Evolutionary conservation across 2,329 filamentous ascomycete genomes (phyloP).

Genomic region (Xenoacremonium recifei): DNA sequence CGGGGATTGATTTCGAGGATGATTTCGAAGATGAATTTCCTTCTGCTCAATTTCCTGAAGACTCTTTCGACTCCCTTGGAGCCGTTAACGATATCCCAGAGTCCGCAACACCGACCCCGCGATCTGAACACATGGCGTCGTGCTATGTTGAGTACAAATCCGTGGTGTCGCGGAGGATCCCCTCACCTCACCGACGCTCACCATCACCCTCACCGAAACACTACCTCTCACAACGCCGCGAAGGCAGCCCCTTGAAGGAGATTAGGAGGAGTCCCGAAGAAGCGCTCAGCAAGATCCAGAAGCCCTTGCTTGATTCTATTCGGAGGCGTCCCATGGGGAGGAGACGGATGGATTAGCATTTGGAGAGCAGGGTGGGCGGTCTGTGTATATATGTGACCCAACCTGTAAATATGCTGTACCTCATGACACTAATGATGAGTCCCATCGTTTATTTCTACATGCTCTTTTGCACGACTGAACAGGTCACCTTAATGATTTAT

Average conservation of each 20-base stretch:
- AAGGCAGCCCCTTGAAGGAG: conserved; percentile 21
- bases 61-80: conserved; percentile 34
- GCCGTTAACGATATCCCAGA: conserved; percentile 36
- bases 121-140: conserved; percentile 32
- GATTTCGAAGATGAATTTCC: conserved; percentile 36
- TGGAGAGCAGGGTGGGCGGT: conserved; percentile 26
- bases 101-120: conserved; percentile 45
- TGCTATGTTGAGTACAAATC: conserved; percentile 39
- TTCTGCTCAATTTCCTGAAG: conserved; percentile 39
- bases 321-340: conserved; percentile 41
- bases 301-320: conserved; percentile 39
- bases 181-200: conserved; percentile 32
- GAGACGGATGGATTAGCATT: conserved; percentile 39
- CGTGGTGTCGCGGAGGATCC: conserved; percentile 30
- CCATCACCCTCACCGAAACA: conserved; percentile 35
- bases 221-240: conserved; percentile 25
- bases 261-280: conserved; percentile 47
- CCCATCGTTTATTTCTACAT: too few relatives aligned
- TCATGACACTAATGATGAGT: conserved; percentile 34
- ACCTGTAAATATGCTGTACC: conserved; percentile 37
- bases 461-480: too few relatives aligned
- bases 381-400: conserved; percentile 41
- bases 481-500: too few relatives aligned
- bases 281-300: conserved; percentile 46
- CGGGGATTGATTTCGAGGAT: conserved; percentile 29